Percentiles rank a stretch among this genome's conserved stretches.
These are phyloP conservation scores for Gnaphalium uliginosum DNA, from an alignment of 129 eudicot species.

Conservation along the genomic window DNA sequence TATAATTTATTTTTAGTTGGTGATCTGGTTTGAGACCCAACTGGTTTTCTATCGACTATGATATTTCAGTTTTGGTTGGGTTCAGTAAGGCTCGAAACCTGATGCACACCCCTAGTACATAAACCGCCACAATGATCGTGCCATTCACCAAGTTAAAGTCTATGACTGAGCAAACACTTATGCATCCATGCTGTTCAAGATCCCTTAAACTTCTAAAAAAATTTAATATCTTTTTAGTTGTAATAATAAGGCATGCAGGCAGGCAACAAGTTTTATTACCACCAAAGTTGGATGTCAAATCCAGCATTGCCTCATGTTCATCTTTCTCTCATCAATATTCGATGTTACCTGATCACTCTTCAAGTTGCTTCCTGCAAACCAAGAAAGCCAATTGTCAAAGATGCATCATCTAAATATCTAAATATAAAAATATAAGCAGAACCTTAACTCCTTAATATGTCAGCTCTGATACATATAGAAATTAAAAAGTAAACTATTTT, in stretches of 20 bases:
- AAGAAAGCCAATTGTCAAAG: neutral
- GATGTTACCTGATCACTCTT: neutral
- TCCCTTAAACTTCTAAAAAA: slow-evolving; percentile 11
- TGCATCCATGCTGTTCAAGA: slow-evolving; percentile 16
- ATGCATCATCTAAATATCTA: neutral
- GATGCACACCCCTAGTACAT: neutral
- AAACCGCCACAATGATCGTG: neutral
- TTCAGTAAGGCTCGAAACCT: neutral
- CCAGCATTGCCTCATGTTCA: neutral
- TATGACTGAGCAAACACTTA: slow-evolving; percentile 8
- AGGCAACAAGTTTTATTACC: slow-evolving; percentile 21
- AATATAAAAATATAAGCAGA: neutral
- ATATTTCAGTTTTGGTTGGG: neutral
- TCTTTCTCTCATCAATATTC: slow-evolving; percentile 14
- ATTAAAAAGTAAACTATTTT: neutral
- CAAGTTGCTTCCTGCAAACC: slow-evolving; percentile 32
- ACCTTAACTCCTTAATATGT: neutral
- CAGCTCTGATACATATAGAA: neutral
- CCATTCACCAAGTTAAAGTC: slow-evolving; percentile 1
- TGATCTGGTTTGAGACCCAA: neutral
- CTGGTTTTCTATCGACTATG: neutral
- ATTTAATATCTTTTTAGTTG: neutral
- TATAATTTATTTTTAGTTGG: neutral
- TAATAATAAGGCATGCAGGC: neutral
- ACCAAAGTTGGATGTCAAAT: slow-evolving; percentile 18